Evolutionary conservation across 139 green algal genomes (phyloP).

Genomic region (Limnomonas spitsbergensis): DNA sequence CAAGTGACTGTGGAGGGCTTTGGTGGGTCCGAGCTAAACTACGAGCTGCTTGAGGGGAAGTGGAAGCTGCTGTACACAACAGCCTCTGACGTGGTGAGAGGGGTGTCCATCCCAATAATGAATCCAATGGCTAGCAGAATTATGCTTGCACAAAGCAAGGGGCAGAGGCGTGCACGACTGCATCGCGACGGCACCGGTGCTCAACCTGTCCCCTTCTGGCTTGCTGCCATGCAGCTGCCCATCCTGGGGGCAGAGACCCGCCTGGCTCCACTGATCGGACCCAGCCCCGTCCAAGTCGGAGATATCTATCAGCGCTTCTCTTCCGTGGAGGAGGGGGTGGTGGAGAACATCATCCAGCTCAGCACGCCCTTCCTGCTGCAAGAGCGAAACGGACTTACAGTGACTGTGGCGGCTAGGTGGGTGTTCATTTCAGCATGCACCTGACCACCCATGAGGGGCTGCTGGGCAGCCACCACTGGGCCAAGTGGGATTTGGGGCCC

Average conservation of each 20-base stretch:
- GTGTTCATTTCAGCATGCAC: background rate
- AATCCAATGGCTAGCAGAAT: too few species aligned
- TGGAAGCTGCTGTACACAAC: constrained; percentile 57
- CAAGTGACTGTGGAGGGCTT: constrained; percentile 37
- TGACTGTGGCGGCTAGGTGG: constrained; percentile 14
- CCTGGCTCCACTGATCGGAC: background rate
- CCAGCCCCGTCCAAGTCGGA: constrained; percentile 30
- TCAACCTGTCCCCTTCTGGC: too few species aligned
- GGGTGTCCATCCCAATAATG: too few species aligned
- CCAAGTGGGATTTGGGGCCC: too few species aligned
- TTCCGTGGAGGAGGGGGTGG: constrained; percentile 25
- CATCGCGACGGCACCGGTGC: too few species aligned
- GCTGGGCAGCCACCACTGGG: too few species aligned
- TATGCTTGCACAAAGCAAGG: too few species aligned
- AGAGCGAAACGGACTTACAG: constrained; percentile 16
- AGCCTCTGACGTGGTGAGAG: constrained; percentile 38
- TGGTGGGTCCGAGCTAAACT: constrained; percentile 32
- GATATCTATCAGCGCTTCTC: constrained; percentile 57
- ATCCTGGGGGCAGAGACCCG: constrained; percentile 28
- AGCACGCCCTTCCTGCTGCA: constrained; percentile 31
- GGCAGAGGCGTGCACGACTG: too few species aligned
- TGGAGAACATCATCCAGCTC: constrained; percentile 59
- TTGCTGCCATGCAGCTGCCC: constrained; percentile 25
- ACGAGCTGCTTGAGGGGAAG: constrained; percentile 42
- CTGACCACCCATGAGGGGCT: too few species aligned